Evolutionary conservation across 768 basidiomycete genomes (phyloP).

Genomic region (Phanerochaete sordida): DNA sequence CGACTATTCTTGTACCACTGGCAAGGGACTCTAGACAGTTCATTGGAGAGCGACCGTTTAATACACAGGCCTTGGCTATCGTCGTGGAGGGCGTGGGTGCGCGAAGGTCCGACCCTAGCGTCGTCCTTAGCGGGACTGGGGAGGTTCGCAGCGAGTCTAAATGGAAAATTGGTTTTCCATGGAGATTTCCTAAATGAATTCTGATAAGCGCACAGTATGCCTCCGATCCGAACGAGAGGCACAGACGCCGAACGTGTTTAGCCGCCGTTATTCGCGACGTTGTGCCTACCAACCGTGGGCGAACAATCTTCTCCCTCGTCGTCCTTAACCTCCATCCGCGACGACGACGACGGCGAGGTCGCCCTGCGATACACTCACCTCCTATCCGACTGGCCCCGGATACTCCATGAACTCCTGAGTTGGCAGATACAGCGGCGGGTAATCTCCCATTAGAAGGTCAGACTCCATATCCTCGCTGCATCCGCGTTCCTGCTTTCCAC

Average conservation of each 20-base stretch:
- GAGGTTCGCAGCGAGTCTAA: not conserved
- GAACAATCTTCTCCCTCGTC: not conserved
- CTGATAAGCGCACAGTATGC: not conserved
- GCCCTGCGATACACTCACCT: not conserved
- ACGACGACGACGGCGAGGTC: not conserved
- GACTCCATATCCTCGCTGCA: slow-evolving; percentile 11
- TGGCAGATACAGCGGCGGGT: not conserved
- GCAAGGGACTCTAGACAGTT: not conserved
- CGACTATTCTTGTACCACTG: not conserved
- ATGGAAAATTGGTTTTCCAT: not conserved
- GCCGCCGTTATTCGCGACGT: slow-evolving; percentile 1
- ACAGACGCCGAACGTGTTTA: not conserved
- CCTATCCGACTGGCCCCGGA: not conserved
- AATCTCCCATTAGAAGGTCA: slow-evolving; percentile 8
- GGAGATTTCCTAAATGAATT: not conserved
- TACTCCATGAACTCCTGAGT: slow-evolving; percentile 1
- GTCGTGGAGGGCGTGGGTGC: not conserved
- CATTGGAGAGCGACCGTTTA: not conserved
- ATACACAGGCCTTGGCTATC: not conserved
- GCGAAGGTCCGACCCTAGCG: no score
- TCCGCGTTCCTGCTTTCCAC: not conserved
- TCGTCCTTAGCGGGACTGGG: not conserved
- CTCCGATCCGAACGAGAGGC: not conserved
- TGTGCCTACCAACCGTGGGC: not conserved
- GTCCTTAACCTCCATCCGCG: not conserved